Conservation (phyloP, 2,329 filamentous ascomycete species). For the Alternaria sp. region DNA sequence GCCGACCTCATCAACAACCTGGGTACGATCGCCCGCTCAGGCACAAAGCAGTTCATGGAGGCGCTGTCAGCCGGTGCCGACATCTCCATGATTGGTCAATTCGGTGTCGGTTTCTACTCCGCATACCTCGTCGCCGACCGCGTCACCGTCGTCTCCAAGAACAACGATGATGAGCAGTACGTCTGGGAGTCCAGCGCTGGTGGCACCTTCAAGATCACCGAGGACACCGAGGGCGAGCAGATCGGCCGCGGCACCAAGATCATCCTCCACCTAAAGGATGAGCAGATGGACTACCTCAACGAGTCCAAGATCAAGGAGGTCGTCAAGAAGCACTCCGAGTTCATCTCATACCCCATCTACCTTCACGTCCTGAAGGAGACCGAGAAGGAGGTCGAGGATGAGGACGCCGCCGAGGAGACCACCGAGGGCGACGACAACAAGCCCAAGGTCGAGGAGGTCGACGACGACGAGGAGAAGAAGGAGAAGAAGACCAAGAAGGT, state of each 20-base stretch:
- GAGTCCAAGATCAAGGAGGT: slow-evolving; percentile 99
- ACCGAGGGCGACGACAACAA: slow-evolving; percentile 86
- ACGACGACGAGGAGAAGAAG: slow-evolving; percentile 86
- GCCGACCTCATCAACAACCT: slow-evolving; percentile 99
- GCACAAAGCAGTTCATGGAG: slow-evolving; percentile 99
- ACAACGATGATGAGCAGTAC: slow-evolving; percentile 99
- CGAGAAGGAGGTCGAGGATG: slow-evolving; percentile 97
- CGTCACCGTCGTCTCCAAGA: slow-evolving; percentile 94
- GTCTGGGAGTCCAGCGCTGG: slow-evolving; percentile 98
- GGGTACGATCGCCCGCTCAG: slow-evolving; percentile 97
- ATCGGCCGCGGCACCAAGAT: slow-evolving; percentile 97
- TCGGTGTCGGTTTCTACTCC: slow-evolving; percentile 99
- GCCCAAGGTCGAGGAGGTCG: slow-evolving; percentile 92
- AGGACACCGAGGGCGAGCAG: slow-evolving; percentile 88
- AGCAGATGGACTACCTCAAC: slow-evolving; percentile 98
- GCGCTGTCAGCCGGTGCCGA: slow-evolving; percentile 96
- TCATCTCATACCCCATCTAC: slow-evolving; percentile 99
- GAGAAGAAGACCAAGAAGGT: slow-evolving; percentile 98
- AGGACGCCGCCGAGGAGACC: slow-evolving; percentile 75
- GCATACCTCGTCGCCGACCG: slow-evolving; percentile 98
- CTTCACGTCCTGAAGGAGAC: slow-evolving; percentile 99
- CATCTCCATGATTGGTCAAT: slow-evolving; percentile 99
- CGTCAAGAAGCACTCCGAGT: slow-evolving; percentile 99
- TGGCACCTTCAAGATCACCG: slow-evolving; percentile 92
- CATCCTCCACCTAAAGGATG: slow-evolving; percentile 98